Percentiles rank a stretch among this genome's conserved stretches.
These are phyloP conservation scores for Murraya paniculata DNA, from an alignment of 345 rosid species.

Conservation along the genomic window DNA sequence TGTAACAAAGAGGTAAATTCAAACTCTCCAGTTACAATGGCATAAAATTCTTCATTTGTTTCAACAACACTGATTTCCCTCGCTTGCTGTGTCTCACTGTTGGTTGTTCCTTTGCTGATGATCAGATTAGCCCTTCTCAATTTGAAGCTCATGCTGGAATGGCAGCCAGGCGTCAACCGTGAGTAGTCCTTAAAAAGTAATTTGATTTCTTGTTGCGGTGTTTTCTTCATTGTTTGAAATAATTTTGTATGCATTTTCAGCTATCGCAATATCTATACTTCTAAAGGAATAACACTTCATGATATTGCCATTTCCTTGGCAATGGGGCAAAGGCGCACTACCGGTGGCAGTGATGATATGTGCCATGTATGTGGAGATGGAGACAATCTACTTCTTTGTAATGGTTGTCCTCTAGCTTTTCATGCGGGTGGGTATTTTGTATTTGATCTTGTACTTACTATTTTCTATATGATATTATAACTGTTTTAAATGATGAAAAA, in stretches of 20 bases:
- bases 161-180: constrained; percentile 99
- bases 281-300: constrained; percentile 84
- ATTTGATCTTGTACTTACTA: not conserved
- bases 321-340: constrained; percentile 68
- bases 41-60: constrained; percentile 5
- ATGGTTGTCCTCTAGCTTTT: constrained; percentile 84
- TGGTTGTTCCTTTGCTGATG: constrained; percentile 5
- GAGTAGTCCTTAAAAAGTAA: constrained; percentile 33
- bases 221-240: constrained; percentile 13
- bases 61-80: not conserved
- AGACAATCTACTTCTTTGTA: constrained; percentile 72
- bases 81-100: constrained; percentile 2
- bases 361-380: constrained; percentile 87
- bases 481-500: not conserved
- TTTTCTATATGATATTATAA: constrained; percentile 7
- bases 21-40: not conserved
- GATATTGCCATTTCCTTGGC: constrained; percentile 86
- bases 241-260: constrained; percentile 34
- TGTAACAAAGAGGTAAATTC: constrained; percentile 70
- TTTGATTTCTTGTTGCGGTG: constrained; percentile 11
- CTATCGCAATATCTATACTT: constrained; percentile 83
- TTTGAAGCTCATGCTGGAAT: constrained; percentile 99
- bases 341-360: constrained; percentile 80
- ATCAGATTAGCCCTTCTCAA: constrained; percentile 97
- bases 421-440: constrained; percentile 56